Percentiles rank a stretch among this genome's conserved stretches.
These are phyloP conservation scores for Epicoccum nigrum DNA, from an alignment of 2,329 filamentous ascomycete species.

Conservation along the genomic window DNA sequence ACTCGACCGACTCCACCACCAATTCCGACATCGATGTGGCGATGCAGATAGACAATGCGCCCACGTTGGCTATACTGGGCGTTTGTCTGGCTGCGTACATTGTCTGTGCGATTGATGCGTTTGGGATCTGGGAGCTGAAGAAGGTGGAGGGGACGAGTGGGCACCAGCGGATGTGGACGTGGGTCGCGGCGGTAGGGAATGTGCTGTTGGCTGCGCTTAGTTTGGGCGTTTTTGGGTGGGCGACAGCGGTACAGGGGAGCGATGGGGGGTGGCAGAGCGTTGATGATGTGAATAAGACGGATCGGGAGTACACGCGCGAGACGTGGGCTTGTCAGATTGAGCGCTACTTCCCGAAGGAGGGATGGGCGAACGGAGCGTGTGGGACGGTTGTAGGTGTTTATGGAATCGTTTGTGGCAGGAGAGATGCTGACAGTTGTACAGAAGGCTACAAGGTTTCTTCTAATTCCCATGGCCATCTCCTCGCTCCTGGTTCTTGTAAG, in stretches of 20 bases:
- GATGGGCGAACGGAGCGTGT: constrained; percentile 36
- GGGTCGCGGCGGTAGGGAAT: constrained; percentile 29
- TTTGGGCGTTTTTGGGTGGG: constrained; percentile 30
- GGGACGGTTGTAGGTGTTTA: constrained; percentile 25
- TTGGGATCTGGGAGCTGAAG: constrained; percentile 41
- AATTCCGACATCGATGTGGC: constrained; percentile 14
- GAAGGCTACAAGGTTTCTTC: constrained; percentile 34
- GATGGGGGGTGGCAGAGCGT: constrained; percentile 25
- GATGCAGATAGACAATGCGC: constrained; percentile 20
- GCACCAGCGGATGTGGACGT: constrained; percentile 35
- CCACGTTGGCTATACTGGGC: constrained; percentile 27
- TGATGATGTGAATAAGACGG: constrained; percentile 22
- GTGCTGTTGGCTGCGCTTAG: constrained; percentile 22
- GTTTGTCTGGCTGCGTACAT: constrained; percentile 24
- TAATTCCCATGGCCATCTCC: constrained; percentile 32
- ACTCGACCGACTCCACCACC: constrained; percentile 8
- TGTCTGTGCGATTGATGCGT: constrained; percentile 25
- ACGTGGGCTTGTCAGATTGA: constrained; percentile 38
- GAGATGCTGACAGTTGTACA: constrained; percentile 2
- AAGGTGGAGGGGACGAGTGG: constrained; percentile 30
- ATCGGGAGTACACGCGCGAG: constrained; percentile 30
- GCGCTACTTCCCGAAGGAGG: constrained; percentile 20
- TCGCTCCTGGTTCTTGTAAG: constrained; percentile 25
- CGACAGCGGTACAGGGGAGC: constrained; percentile 25
- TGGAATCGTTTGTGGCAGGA: neutral